Evolutionary conservation across 2,329 filamentous ascomycete genomes (phyloP).

Genomic region (Pseudogymnoascus sp.): DNA sequence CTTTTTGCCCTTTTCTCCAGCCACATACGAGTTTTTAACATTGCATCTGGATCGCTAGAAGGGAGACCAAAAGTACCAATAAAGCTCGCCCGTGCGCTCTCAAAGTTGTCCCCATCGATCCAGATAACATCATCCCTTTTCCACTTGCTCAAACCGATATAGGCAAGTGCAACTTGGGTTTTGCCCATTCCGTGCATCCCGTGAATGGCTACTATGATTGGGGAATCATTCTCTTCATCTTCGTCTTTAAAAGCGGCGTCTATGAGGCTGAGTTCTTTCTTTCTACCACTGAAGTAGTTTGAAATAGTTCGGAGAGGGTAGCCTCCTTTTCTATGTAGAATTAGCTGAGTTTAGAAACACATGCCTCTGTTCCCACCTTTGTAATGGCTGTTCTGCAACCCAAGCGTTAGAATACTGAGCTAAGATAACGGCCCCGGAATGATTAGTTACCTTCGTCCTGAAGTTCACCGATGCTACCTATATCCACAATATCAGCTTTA

Average conservation of each 20-base stretch:
- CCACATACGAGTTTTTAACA: background rate
- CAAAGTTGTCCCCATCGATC: conserved; percentile 11
- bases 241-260: background rate
- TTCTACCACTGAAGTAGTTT: background rate
- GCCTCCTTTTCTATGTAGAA: background rate
- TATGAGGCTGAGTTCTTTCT: background rate
- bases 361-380: background rate
- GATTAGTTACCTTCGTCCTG: background rate
- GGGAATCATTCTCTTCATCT: conserved; percentile 8
- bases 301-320: background rate
- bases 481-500: background rate
- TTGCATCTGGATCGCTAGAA: background rate
- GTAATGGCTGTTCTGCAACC: background rate
- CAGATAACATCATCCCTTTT: conserved; percentile 22
- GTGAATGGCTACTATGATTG: conserved; percentile 13
- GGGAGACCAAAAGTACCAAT: background rate
- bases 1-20: background rate
- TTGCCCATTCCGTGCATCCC: conserved; percentile 24
- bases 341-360: background rate
- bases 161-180: conserved; percentile 26
- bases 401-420: background rate
- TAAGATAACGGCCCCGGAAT: background rate
- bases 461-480: background rate
- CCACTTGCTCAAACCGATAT: conserved; percentile 18
- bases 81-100: background rate